Evolutionary conservation across 2,329 filamentous ascomycete genomes (phyloP).

Genomic region (Dryadomyces sulphureus): DNA sequence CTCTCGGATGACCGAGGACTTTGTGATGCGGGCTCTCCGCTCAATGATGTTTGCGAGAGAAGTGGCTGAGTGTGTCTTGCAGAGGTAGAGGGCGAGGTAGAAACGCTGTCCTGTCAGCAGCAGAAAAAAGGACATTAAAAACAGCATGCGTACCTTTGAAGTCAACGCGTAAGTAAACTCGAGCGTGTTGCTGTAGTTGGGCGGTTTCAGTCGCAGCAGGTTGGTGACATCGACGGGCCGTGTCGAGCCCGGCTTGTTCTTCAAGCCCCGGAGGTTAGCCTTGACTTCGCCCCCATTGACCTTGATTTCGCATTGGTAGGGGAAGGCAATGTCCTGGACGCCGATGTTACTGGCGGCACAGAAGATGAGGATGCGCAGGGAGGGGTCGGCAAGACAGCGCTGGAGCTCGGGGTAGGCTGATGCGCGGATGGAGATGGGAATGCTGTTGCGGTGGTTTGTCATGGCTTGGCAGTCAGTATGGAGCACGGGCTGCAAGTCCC

Average conservation of each 20-base stretch:
- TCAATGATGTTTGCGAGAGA: conserved; percentile 56
- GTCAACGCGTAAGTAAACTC: conserved; percentile 88
- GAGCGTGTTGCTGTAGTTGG: conserved; percentile 59
- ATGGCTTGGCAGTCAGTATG: conserved; percentile 29
- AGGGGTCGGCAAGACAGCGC: conserved; percentile 43
- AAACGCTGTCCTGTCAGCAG: conserved; percentile 42
- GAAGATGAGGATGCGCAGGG: conserved; percentile 65
- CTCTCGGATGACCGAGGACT: conserved; percentile 68
- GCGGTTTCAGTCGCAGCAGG: conserved; percentile 51
- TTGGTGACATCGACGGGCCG: conserved; percentile 83
- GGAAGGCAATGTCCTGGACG: conserved; percentile 70
- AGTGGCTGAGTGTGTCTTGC: conserved; percentile 55
- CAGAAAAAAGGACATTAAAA: not conserved
- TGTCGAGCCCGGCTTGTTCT: conserved; percentile 92
- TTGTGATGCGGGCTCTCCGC: conserved; percentile 56
- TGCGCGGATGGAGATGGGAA: conserved; percentile 28
- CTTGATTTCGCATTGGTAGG: conserved; percentile 82
- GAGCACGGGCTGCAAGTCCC: conserved; percentile 5
- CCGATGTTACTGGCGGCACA: conserved; percentile 53
- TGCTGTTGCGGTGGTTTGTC: conserved; percentile 37
- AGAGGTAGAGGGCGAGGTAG: conserved; percentile 60
- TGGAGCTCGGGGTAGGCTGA: conserved; percentile 38
- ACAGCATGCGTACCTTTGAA: conserved; percentile 46
- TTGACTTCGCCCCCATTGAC: conserved; percentile 80
- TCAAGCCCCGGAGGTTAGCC: conserved; percentile 84